These are phyloP conservation scores for Nothophaeocryptopus gaeumannii DNA, from an alignment of 2,329 filamentous ascomycete species.

Conservation along the genomic window DNA sequence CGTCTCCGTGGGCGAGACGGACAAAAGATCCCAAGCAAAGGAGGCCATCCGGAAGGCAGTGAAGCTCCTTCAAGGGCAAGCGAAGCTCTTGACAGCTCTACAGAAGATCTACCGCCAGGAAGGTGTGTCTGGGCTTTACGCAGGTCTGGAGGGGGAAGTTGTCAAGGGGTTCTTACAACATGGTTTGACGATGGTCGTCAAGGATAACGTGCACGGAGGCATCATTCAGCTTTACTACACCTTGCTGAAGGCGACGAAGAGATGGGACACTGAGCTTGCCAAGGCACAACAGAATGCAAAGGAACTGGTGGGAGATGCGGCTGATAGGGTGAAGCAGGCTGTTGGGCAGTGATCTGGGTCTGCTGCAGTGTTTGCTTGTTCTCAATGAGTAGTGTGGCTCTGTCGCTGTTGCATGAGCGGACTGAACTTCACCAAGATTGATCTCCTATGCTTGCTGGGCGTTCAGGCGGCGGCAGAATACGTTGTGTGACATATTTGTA, in stretches of 20 bases:
- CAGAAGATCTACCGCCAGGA: constrained; percentile 47
- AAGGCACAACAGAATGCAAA: constrained; percentile 29
- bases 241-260: constrained; percentile 50
- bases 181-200: constrained; percentile 82
- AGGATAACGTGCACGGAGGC: constrained; percentile 70
- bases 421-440: no score
- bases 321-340: constrained; percentile 26
- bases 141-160: constrained; percentile 72
- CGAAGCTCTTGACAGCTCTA: constrained; percentile 31
- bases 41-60: constrained; percentile 18
- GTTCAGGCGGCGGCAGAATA: no score
- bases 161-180: constrained; percentile 82
- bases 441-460: no score
- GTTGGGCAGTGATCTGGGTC: constrained; percentile 1
- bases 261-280: constrained; percentile 42
- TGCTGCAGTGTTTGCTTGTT: neutral
- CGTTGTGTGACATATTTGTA: no score
- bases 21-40: constrained; percentile 13
- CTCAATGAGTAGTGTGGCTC: no score
- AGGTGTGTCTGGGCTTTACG: constrained; percentile 68
- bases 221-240: constrained; percentile 72
- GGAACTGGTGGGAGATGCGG: constrained; percentile 25
- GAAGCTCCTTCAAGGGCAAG: constrained; percentile 29
- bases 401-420: no score
- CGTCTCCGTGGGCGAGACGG: constrained; percentile 12